These are phyloP conservation scores for Astragalus membranaceus DNA, from an alignment of 306 rosid genomes.

Conservation along the genomic window DNA sequence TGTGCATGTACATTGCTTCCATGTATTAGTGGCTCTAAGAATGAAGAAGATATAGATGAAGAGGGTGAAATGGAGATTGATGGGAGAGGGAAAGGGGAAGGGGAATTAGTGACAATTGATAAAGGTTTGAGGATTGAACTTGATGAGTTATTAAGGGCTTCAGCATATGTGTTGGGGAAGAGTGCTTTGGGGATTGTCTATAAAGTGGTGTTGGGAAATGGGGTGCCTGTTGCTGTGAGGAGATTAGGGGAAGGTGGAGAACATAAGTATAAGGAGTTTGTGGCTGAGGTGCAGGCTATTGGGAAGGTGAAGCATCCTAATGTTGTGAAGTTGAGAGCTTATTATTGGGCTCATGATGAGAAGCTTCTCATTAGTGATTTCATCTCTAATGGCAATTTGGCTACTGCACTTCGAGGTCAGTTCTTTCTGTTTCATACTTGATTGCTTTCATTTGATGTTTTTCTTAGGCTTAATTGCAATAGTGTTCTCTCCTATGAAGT, in stretches of 20 bases:
- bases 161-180: conserved; percentile 96
- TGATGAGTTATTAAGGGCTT: conserved; percentile 85
- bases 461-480: not conserved
- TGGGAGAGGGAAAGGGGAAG: conserved; percentile 47
- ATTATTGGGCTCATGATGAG: conserved; percentile 95
- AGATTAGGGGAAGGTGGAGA: conserved; percentile 95
- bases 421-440: not conserved
- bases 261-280: conserved; percentile 86
- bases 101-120: conserved; percentile 81
- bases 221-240: conserved; percentile 93
- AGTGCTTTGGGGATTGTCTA: conserved; percentile 96
- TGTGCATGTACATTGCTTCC: conserved; percentile 32
- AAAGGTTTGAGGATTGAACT: conserved; percentile 81
- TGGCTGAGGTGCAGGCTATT: conserved; percentile 75
- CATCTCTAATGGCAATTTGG: conserved; percentile 76
- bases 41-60: not conserved
- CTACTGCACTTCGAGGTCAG: conserved; percentile 75
- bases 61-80: conserved; percentile 50
- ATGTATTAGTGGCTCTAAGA: conserved; percentile 44
- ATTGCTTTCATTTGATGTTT: not conserved
- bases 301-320: conserved; percentile 92
- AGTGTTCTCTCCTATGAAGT: too few species aligned
- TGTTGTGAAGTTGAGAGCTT: conserved; percentile 76
- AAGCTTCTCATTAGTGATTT: conserved; percentile 94
- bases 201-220: conserved; percentile 89